Evolutionary conservation across 495 filamentous ascomycete genomes (phyloP).

Genomic region (Mytilinidion resinicola): DNA sequence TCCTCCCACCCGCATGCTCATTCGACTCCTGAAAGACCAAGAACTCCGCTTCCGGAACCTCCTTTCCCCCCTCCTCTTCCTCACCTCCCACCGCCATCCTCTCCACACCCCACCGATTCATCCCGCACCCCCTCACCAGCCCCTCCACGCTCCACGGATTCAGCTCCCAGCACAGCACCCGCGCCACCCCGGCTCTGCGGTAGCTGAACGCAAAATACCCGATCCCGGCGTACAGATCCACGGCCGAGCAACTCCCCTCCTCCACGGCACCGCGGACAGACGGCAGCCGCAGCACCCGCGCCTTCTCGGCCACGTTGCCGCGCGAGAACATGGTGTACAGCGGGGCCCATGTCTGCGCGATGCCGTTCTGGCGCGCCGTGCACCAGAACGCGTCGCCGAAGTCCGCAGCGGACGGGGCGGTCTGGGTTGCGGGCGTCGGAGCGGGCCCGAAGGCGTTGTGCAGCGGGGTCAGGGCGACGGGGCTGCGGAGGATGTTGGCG

Average conservation of each 20-base stretch:
- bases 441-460: conserved; percentile 61
- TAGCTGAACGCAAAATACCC: conserved; percentile 89
- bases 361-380: conserved; percentile 65
- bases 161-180: conserved; percentile 81
- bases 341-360: conserved; percentile 82
- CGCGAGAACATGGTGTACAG: conserved; percentile 85
- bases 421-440: conserved; percentile 25
- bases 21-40: conserved; percentile 72
- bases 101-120: conserved; percentile 55
- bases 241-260: conserved; percentile 43
- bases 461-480: conserved; percentile 54
- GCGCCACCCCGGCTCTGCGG: conserved; percentile 56
- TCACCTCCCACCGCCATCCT: conserved; percentile 20
- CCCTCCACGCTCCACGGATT: conserved; percentile 87
- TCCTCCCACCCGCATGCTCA: conserved; percentile 43
- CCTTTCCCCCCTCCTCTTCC: conserved; percentile 28
- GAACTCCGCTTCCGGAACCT: conserved; percentile 37
- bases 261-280: conserved; percentile 25
- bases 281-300: conserved; percentile 56
- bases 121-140: conserved; percentile 57
- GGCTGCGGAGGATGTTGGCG: conserved; percentile 61
- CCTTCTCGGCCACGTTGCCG: conserved; percentile 86
- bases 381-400: conserved; percentile 67
- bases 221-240: conserved; percentile 87
- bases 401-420: conserved; percentile 39